Evolutionary conservation across 257 asterid genomes (phyloP), one percentile per base, ranked within the genome.

Genomic region (Marsdenia floribunda): DNA sequence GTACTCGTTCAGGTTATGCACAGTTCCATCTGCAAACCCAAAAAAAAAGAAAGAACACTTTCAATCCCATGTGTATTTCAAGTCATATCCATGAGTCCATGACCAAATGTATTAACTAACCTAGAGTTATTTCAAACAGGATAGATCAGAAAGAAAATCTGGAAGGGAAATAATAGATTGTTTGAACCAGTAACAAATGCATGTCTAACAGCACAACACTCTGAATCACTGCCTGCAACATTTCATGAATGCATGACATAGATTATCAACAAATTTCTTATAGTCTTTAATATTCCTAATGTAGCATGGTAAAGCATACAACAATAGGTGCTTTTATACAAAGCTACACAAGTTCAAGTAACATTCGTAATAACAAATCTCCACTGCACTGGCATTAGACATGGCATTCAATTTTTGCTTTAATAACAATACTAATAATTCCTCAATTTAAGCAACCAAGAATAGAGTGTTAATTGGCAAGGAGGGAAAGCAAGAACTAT

Each of bases 1-100:
- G 83, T 91, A 93, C 75, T 93, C 94, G 58, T 93, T 86, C 88
- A 93, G 81, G 85, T 93, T 91, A 84, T 93, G 93, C 54, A 73
- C 64, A 6, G 87, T 83, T 74, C 96, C 97, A 83, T 90, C 97
- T 93, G 82, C 75, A 71, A 21, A 82, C 72, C 65, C 47, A 78
- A 79, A 77, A 74, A 3, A 0, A 26, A 58, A 47, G n/a, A n/a
- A n/a, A n/a, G n/a, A n/a, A n/a, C n/a, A n/a, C n/a, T n/a, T n/a
- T n/a, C n/a, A n/a, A n/a, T n/a, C n/a, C n/a, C 49, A 44, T 24
- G 42, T 55, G 47, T 50, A 3, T 57, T 16, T 55, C 66, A 33
- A 2, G 49, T 44, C 8, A 76, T 42, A 18, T 37, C 26, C 18
- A 19, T 55, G 4, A 22, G n/a, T n/a, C n/a, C n/a, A n/a, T n/a